phyloP scores from a whole-genome alignment of 495 filamentous ascomycete genomes.

The Trichoderma virens region DNA sequence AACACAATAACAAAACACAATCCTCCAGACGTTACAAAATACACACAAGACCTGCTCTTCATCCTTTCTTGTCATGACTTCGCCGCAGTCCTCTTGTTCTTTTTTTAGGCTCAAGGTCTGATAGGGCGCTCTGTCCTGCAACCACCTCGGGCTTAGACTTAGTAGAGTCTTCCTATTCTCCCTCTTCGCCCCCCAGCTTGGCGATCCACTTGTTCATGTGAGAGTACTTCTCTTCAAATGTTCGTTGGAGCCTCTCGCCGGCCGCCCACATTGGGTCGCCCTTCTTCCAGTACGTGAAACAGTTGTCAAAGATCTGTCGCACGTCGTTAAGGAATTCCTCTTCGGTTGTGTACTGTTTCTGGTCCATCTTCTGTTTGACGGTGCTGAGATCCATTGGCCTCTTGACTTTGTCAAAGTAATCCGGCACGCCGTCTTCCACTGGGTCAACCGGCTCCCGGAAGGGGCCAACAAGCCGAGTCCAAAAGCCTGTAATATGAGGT shows the following conservation, averaged over 20 bases:
- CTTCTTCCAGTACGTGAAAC: conserved; percentile 38
- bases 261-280: conserved; percentile 35
- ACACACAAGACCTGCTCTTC: background rate
- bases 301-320: conserved; percentile 43
- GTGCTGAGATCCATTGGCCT: conserved; percentile 43
- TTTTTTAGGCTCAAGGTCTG: background rate
- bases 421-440: conserved; percentile 35
- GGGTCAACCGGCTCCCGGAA: conserved; percentile 42
- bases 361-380: conserved; percentile 43
- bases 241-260: conserved; percentile 40
- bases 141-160: too few species aligned
- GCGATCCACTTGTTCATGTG: conserved; percentile 43
- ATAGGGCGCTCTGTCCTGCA: too few species aligned
- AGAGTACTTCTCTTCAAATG: conserved; percentile 41
- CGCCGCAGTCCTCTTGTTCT: background rate
- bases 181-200: conserved; percentile 39
- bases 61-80: background rate
- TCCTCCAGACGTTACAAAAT: background rate
- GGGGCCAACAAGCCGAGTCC: conserved; percentile 49
- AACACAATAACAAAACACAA: background rate
- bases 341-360: conserved; percentile 31
- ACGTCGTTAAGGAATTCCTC: conserved; percentile 38
- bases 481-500: conserved; percentile 37
- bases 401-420: conserved; percentile 39
- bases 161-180: conserved; percentile 19